Percentiles rank a stretch among this genome's conserved stretches.
These are phyloP conservation scores for Sugiyamaella qingdaonensis DNA, from an alignment of 805 yeast species.

Conservation along the genomic window DNA sequence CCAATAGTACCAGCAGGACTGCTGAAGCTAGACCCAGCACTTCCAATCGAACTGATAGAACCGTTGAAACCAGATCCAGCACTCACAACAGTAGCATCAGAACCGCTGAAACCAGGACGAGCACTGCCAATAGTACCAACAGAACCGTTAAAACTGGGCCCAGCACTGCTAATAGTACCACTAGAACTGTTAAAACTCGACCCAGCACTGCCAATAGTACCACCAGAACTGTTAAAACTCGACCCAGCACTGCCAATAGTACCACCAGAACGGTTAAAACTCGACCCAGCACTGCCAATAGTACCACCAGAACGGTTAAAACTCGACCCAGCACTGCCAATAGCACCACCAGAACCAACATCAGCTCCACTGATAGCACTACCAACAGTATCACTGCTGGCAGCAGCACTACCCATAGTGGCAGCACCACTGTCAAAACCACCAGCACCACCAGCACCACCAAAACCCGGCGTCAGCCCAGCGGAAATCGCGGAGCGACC, in stretches of 20 bases:
- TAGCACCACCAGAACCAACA: not conserved
- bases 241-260: too few species aligned
- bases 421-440: not conserved
- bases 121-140: not conserved
- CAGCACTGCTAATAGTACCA: too few species aligned
- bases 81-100: not conserved
- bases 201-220: too few species aligned
- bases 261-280: too few species aligned
- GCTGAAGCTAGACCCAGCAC: too few species aligned
- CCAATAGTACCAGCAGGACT: too few species aligned
- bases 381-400: not conserved
- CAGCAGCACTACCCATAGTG: not conserved
- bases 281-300: not conserved
- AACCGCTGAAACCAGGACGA: not conserved
- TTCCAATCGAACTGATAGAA: too few species aligned
- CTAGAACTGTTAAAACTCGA: too few species aligned
- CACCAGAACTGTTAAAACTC: too few species aligned
- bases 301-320: not conserved
- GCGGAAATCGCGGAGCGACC: not conserved
- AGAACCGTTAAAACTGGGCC: too few species aligned
- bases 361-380: too few species aligned
- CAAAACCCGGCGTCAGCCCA: not conserved
- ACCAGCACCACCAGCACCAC: not conserved
- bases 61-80: not conserved
- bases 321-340: too few species aligned